Base-by-base conservation (phyloP, 106 monocot species). In the Ottelia alismoides region DNA sequence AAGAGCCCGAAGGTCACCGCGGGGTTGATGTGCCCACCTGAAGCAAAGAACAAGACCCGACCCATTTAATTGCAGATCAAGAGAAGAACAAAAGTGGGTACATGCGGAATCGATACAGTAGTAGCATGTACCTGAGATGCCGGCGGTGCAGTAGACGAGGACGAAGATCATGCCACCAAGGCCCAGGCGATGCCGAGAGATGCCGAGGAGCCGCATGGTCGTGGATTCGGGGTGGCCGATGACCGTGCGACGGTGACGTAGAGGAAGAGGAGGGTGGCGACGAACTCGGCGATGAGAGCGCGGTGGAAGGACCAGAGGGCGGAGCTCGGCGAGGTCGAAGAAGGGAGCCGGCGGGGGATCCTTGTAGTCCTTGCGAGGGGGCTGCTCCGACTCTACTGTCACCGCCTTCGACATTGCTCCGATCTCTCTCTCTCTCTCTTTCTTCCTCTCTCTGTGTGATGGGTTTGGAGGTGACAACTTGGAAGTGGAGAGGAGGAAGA, bases 81-180 rank as follows among this genome's bases (percentile, higher is more conserved):
- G 86, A 77, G 58, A 87, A 78, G 25, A 81, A 77, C 40, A 87
- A 74, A 30, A 81, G 45, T 6, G 81, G 81, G 35, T 6, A 4
- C 9, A 4, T 14, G 35, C 35, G 9, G 35, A n/a, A n/a, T n/a
- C n/a, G n/a, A n/a, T n/a, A n/a, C n/a, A n/a, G n/a, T n/a, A n/a
- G n/a, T n/a, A n/a, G n/a, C n/a, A n/a, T n/a, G 29, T n/a, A n/a
- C n/a, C n/a, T n/a, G 90, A 91, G 60, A 91, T 81, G 21, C 90
- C 90, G 66, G 90, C 90, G 63, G 89, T 90, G 89, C 89, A 84
- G 84, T 90, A 90, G 60, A 90, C 89, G 45, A 90, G 89, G 65
- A 90, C 55, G 50, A 90, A 90, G 63, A 90, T 90, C 84, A 84
- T 90, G 56, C 89, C 89, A n/a, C n/a, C 57, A 58, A 43, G 57